phyloP scores from a whole-genome alignment of 768 basidiomycete genomes.

The Phanerochaete carnosa region DNA sequence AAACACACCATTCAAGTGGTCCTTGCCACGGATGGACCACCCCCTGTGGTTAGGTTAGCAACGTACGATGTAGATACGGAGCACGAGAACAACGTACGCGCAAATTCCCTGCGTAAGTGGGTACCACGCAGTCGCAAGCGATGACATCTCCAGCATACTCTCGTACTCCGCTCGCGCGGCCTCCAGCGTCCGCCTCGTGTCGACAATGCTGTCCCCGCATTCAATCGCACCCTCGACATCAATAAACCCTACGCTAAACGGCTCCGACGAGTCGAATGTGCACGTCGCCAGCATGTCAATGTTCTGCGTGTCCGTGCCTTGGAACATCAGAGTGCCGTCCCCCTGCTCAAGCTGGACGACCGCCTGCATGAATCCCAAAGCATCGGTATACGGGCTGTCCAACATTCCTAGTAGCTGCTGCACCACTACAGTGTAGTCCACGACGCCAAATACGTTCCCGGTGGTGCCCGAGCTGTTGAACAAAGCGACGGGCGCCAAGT shows the following conservation, averaged over 20 bases:
- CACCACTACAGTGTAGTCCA: background rate
- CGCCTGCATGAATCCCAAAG: background rate
- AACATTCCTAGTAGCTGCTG: background rate
- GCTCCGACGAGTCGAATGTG: too few species aligned
- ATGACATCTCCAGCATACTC: background rate
- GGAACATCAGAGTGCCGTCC: background rate
- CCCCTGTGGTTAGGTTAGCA: background rate
- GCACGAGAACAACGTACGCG: background rate
- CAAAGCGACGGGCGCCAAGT: background rate
- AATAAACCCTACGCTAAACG: background rate
- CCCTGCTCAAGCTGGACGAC: background rate
- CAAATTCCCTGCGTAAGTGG: background rate
- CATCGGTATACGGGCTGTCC: background rate
- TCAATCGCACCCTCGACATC: background rate
- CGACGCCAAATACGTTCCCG: background rate
- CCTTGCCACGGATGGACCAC: background rate
- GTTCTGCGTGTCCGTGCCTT: background rate
- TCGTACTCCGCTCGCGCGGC: background rate
- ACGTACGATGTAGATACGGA: too few species aligned
- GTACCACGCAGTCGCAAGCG: background rate
- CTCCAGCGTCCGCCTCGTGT: background rate
- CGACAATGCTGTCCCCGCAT: background rate
- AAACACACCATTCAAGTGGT: background rate
- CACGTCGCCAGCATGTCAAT: background rate
- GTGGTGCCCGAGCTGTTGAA: background rate